Conservation (phyloP, 2,329 filamentous ascomycete genomes). For the Trichoderma oligosporum region DNA sequence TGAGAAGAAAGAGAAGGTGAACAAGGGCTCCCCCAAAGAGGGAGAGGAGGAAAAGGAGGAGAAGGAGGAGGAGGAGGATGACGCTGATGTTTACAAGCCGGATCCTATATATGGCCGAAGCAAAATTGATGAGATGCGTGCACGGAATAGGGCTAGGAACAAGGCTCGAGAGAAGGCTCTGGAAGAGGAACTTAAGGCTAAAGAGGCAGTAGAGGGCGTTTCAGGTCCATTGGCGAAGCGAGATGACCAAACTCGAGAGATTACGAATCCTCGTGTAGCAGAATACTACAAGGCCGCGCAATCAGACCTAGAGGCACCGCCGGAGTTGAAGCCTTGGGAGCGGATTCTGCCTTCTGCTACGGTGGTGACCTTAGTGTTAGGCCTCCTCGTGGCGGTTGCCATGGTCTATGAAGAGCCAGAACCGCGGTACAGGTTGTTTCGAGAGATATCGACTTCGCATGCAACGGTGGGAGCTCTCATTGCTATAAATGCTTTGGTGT, state of each 20-base stretch:
- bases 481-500: conserved; percentile 55
- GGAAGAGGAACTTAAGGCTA: conserved; percentile 40
- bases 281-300: conserved; percentile 45
- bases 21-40: no score
- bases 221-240: conserved; percentile 43
- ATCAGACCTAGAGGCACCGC: conserved; percentile 49
- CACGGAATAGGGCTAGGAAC: conserved; percentile 47
- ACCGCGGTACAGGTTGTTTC: conserved; percentile 50
- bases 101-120: conserved; percentile 57
- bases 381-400: conserved; percentile 42
- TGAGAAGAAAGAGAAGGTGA: conserved; percentile 24
- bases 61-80: conserved; percentile 27
- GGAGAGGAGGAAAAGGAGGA: no score
- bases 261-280: conserved; percentile 37
- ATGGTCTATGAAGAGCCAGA: conserved; percentile 53
- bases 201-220: conserved; percentile 40
- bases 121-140: conserved; percentile 55
- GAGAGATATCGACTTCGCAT: conserved; percentile 57
- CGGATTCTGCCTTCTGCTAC: conserved; percentile 54
- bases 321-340: conserved; percentile 48
- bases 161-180: conserved; percentile 45
- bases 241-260: conserved; percentile 36
- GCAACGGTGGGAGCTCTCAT: conserved; percentile 63
- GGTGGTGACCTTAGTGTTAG: conserved; percentile 44
- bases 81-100: conserved; percentile 29